Evolutionary conservation across 768 basidiomycete genomes (phyloP).

Genomic region (Solioccasus polychromus): DNA sequence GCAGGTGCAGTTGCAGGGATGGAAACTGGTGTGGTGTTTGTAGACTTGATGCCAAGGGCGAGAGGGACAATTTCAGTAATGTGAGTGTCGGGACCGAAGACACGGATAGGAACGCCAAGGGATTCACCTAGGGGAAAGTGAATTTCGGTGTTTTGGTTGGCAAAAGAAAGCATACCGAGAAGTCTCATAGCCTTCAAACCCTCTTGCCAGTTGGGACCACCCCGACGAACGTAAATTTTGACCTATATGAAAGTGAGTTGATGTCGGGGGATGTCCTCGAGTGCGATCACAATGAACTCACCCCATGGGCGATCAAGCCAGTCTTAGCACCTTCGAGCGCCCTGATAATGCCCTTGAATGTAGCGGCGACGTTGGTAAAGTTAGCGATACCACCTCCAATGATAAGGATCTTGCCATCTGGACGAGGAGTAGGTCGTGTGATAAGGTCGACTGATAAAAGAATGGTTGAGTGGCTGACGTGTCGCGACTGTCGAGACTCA

Average conservation of each 20-base stretch:
- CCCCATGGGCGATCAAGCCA: constrained; percentile 58
- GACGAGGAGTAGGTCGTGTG: constrained; percentile 79
- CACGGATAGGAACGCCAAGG: constrained; percentile 94
- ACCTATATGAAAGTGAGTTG: constrained; percentile 54
- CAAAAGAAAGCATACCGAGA: constrained; percentile 47
- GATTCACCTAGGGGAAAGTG: constrained; percentile 57
- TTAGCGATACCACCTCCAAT: constrained; percentile 99
- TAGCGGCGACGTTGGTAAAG: constrained; percentile 99
- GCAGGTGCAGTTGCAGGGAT: constrained; percentile 48
- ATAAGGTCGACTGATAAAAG: constrained; percentile 76
- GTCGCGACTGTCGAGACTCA: constrained; percentile 38
- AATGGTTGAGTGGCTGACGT: not conserved
- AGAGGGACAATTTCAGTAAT: constrained; percentile 99
- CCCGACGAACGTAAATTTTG: constrained; percentile 95
- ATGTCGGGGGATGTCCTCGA: not conserved
- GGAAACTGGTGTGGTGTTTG: constrained; percentile 30
- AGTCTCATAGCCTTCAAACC: constrained; percentile 97
- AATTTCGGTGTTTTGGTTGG: not conserved
- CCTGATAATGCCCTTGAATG: constrained; percentile 99
- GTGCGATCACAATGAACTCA: constrained; percentile 4
- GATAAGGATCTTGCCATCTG: constrained; percentile 96
- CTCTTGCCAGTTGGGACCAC: constrained; percentile 99
- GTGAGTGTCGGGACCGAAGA: constrained; percentile 97
- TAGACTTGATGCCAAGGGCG: constrained; percentile 73
- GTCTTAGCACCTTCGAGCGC: constrained; percentile 92